A percentile compares a stretch with the other conserved stretches of the same genome.
These are phyloP conservation scores for Lactifluus volemus DNA, from an alignment of 768 basidiomycete genomes.

Conservation along the genomic window DNA sequence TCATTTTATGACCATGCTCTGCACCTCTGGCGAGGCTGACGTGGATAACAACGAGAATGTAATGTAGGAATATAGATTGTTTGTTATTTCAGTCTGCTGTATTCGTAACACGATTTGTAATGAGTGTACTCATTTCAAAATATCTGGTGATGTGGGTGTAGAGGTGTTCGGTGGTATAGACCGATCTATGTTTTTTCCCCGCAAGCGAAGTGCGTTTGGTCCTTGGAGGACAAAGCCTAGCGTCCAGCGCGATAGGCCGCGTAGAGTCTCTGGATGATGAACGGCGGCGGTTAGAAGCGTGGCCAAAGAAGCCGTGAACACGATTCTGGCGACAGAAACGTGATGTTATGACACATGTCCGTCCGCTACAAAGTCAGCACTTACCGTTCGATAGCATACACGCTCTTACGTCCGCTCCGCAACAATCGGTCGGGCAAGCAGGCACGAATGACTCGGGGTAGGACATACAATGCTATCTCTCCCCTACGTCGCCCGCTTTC, in stretches of 20 bases:
- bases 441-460: constrained; percentile 60
- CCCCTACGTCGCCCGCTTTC: constrained; percentile 64
- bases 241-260: constrained; percentile 69
- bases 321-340: constrained; percentile 32
- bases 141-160: neutral
- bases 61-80: neutral
- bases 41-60: neutral
- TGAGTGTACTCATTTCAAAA: neutral
- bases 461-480: constrained; percentile 73
- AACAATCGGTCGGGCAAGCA: constrained; percentile 50
- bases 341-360: neutral
- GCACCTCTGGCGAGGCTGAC: constrained; percentile 68
- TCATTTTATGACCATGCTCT: constrained; percentile 92
- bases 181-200: neutral
- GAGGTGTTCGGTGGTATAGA: constrained; percentile 7
- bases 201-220: constrained; percentile 44
- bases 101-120: neutral
- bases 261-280: constrained; percentile 54
- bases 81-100: neutral
- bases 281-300: constrained; percentile 54
- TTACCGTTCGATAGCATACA: constrained; percentile 47
- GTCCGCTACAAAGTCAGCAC: constrained; percentile 19
- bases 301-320: constrained; percentile 56
- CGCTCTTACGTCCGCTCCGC: constrained; percentile 33
- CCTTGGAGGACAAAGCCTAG: constrained; percentile 58